Conservation (phyloP, 1,139 yeast genomes). For the Arxiozyma heterogenica region DNA sequence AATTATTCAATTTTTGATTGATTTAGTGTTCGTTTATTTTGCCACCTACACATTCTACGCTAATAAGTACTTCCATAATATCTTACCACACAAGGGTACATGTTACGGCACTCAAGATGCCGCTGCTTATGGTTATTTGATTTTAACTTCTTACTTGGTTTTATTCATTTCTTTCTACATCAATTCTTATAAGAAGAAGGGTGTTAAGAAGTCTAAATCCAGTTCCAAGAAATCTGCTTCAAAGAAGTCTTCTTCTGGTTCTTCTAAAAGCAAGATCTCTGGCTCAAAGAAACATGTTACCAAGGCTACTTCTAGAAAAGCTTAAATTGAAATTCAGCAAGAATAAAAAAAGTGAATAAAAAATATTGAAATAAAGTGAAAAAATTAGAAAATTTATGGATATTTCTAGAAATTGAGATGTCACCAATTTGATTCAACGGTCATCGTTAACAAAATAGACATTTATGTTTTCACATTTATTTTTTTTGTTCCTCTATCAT, state of each 20-base stretch:
- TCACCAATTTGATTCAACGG: background rate
- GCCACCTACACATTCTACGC: conserved; percentile 82
- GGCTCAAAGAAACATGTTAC: conserved; percentile 29
- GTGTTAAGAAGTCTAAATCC: conserved; percentile 25
- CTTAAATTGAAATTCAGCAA: conserved; percentile 8
- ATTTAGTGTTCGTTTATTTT: conserved; percentile 80
- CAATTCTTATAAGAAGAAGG: conserved; percentile 57
- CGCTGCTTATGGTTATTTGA: conserved; percentile 81
- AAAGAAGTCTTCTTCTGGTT: conserved; percentile 3
- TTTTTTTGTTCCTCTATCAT: background rate
- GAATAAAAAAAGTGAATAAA: background rate
- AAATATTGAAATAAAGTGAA: too few relatives aligned
- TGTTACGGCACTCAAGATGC: conserved; percentile 93
- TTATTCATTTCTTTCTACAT: conserved; percentile 91
- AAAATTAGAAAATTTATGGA: too few relatives aligned
- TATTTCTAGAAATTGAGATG: background rate
- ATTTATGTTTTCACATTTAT: too few relatives aligned
- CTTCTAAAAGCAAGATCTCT: conserved; percentile 31
- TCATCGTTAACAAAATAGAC: too few relatives aligned
- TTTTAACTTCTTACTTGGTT: conserved; percentile 80
- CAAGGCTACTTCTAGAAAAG: conserved; percentile 41
- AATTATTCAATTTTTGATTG: conserved; percentile 86
- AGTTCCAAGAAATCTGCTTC: conserved; percentile 34
- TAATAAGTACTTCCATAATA: conserved; percentile 42
- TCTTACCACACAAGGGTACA: conserved; percentile 73